A percentile compares a stretch with the other conserved stretches of the same genome.
Evolutionary conservation across 73 alveolate genomes (phyloP).

Genomic region (Tetrahymena malaccensis): DNA sequence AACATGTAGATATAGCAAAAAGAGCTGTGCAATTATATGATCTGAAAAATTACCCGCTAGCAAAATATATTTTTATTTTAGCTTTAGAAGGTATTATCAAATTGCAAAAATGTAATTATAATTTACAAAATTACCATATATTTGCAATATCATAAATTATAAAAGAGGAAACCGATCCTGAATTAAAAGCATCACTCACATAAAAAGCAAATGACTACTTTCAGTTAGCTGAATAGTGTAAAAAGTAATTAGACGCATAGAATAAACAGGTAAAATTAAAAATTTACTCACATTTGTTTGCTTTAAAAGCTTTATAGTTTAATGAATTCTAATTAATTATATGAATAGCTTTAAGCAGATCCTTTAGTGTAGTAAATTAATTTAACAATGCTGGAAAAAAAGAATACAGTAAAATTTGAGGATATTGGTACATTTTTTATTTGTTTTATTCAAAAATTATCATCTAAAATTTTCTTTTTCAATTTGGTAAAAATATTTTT

Average conservation of each 20-base stretch:
- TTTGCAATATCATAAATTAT: not conserved
- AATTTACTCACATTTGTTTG: too few species aligned
- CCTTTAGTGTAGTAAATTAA: not conserved
- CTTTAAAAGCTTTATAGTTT: too few species aligned
- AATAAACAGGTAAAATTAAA: not conserved
- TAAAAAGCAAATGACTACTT: not conserved
- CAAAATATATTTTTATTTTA: not conserved
- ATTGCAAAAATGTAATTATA: not conserved
- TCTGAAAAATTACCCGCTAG: not conserved
- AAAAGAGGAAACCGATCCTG: not conserved
- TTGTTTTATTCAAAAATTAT: conserved; percentile 10
- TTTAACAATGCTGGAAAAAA: not conserved
- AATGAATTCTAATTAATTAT: too few species aligned
- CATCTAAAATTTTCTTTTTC: not conserved
- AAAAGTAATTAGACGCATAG: not conserved
- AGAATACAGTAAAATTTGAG: not conserved
- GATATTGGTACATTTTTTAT: not conserved
- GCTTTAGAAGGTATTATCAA: not conserved
- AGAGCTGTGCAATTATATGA: not conserved
- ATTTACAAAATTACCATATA: not conserved
- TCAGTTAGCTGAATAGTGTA: not conserved
- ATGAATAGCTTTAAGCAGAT: not conserved
- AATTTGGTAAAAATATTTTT: conserved; percentile 9
- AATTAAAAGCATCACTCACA: not conserved
- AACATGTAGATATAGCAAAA: not conserved